phyloP scores from a whole-genome alignment of 2,329 filamentous ascomycete species.

The Clonostachys sp. region DNA sequence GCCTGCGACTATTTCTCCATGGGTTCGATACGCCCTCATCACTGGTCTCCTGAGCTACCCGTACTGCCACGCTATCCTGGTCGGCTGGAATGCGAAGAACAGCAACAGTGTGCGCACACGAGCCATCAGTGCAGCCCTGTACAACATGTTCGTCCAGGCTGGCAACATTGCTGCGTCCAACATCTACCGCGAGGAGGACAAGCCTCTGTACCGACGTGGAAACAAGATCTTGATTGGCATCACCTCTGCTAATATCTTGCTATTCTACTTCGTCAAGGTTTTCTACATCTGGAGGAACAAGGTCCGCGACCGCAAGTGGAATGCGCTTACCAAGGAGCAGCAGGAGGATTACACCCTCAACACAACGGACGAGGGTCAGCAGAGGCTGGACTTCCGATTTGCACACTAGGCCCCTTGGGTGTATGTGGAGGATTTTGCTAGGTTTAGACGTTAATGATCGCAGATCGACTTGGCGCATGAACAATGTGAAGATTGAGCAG shows the following conservation, averaged over 20 bases:
- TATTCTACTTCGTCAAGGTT: slow-evolving; percentile 36
- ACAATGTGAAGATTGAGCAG: too few species aligned
- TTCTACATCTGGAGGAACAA: slow-evolving; percentile 44
- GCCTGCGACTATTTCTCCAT: slow-evolving; percentile 10
- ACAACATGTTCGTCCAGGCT: slow-evolving; percentile 51
- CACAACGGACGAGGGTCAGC: slow-evolving; percentile 46
- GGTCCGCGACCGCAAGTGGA: slow-evolving; percentile 34
- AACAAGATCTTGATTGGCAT: slow-evolving; percentile 45
- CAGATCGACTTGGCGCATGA: too few species aligned
- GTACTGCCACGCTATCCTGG: slow-evolving; percentile 36
- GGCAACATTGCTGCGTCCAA: slow-evolving; percentile 36
- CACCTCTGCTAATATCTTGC: slow-evolving; percentile 37
- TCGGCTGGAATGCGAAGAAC: slow-evolving; percentile 57
- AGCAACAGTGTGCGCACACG: slow-evolving; percentile 57
- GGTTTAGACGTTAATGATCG: too few species aligned
- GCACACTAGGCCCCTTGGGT: slow-evolving; percentile 5
- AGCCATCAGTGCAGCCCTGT: slow-evolving; percentile 55
- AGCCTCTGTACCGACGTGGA: slow-evolving; percentile 44
- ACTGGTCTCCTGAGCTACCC: slow-evolving; percentile 29
- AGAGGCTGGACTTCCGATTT: slow-evolving; percentile 52
- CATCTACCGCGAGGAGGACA: slow-evolving; percentile 40
- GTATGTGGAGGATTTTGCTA: too few species aligned
- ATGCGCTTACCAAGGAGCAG: slow-evolving; percentile 35
- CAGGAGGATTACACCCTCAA: slow-evolving; percentile 40
- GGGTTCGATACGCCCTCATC: slow-evolving; percentile 25